Percentiles rank a stretch among this genome's conserved stretches.
Conservation (phyloP, 2,329 filamentous ascomycete species). For the Harringtonia lauricola region DNA sequence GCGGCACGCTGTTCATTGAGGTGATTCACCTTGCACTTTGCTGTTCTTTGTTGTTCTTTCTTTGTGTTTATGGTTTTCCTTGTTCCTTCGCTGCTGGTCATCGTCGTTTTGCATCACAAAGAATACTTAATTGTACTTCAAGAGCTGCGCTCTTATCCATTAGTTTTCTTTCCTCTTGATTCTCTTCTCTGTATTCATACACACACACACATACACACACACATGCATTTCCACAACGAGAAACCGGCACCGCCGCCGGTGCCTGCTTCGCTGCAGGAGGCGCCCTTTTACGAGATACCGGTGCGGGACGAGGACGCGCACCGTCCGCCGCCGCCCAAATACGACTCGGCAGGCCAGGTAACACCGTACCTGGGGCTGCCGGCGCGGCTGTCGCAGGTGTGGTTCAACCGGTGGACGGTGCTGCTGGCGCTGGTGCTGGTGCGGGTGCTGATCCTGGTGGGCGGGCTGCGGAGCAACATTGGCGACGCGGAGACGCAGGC, state of each 20-base stretch:
- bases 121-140: too few species aligned
- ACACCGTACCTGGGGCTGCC: conserved; percentile 89
- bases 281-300: too few species aligned
- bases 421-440: conserved; percentile 77
- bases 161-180: neutral
- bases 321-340: conserved; percentile 18
- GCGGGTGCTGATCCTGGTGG: conserved; percentile 66
- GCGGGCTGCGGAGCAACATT: conserved; percentile 62
- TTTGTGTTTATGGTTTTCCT: too few species aligned
- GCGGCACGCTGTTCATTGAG: too few species aligned
- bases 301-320: too few species aligned
- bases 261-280: too few species aligned
- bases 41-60: too few species aligned
- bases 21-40: too few species aligned
- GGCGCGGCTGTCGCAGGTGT: conserved; percentile 85
- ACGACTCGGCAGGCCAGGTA: conserved; percentile 53
- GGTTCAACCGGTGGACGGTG: conserved; percentile 96
- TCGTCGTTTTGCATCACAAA: neutral
- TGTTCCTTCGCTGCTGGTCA: neutral
- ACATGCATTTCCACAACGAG: conserved; percentile 17
- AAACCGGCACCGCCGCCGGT: conserved; percentile 15
- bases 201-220: too few species aligned
- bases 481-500: conserved; percentile 69
- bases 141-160: neutral
- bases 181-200: neutral